Percentiles rank a stretch among this genome's conserved stretches.
These are phyloP conservation scores for Lepidium didymum DNA, from an alignment of 345 rosid genomes.

Conservation along the genomic window DNA sequence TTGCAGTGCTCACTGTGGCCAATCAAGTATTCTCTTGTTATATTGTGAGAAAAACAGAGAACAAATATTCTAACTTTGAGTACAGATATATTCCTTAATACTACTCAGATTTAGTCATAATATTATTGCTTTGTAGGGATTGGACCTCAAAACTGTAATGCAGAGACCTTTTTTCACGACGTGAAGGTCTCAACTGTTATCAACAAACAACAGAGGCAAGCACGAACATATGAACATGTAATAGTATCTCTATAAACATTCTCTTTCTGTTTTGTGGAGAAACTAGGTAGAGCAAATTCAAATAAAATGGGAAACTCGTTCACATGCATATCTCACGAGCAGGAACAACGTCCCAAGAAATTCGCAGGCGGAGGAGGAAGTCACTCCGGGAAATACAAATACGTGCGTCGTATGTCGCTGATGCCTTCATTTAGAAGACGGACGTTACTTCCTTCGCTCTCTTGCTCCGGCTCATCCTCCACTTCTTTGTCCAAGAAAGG, in stretches of 20 bases:
- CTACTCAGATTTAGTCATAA: constrained; percentile 9
- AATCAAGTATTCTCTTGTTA: too few species aligned
- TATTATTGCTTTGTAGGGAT: neutral
- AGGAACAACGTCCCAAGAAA: constrained; percentile 21
- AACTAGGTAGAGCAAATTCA: neutral
- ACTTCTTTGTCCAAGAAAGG: constrained; percentile 13
- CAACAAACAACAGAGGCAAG: constrained; percentile 7
- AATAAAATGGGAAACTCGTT: constrained; percentile 15
- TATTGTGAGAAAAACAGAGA: too few species aligned
- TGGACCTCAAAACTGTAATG: neutral
- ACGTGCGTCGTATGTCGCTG: constrained; percentile 16
- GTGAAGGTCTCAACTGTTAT: constrained; percentile 25
- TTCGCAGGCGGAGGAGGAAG: neutral
- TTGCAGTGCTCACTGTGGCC: constrained; percentile 87
- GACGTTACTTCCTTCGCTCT: constrained; percentile 12
- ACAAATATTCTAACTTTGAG: neutral
- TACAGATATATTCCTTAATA: neutral
- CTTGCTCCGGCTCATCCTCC: constrained; percentile 19
- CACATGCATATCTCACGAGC: constrained; percentile 20
- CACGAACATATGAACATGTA: constrained; percentile 3
- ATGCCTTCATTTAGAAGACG: constrained; percentile 19
- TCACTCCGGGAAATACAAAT: constrained; percentile 9
- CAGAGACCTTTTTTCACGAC: neutral
- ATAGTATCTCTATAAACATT: neutral
- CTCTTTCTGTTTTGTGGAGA: neutral